Percentiles rank a stretch among this genome's conserved stretches.
Evolutionary conservation across 495 filamentous ascomycete species (phyloP).

Genomic region (Lasiosphaeriaceae sp.): DNA sequence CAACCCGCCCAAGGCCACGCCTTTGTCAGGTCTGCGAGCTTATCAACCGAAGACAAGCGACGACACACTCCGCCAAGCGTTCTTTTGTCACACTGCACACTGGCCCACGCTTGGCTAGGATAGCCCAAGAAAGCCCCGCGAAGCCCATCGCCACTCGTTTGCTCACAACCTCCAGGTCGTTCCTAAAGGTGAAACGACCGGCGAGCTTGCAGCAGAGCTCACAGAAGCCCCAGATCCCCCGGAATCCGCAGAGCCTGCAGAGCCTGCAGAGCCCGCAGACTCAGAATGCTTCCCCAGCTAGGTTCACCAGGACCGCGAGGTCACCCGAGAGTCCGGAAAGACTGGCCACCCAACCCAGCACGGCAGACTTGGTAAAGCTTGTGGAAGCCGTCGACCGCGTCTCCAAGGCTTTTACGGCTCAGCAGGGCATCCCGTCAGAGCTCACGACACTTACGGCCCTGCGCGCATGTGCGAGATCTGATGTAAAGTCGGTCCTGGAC

Average conservation of each 20-base stretch:
- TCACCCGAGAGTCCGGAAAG: background rate
- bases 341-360: background rate
- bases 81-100: slow-evolving; percentile 18
- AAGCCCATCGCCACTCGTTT: slow-evolving; percentile 18
- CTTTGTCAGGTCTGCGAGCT: slow-evolving; percentile 27
- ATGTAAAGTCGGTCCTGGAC: slow-evolving; percentile 13
- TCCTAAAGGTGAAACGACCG: slow-evolving; percentile 19
- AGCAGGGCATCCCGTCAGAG: slow-evolving; percentile 30
- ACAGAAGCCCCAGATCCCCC: slow-evolving; percentile 2
- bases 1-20: slow-evolving; percentile 13
- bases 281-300: slow-evolving; percentile 4
- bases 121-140: slow-evolving; percentile 9
- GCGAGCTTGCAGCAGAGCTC: background rate
- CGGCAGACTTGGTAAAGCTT: slow-evolving; percentile 12
- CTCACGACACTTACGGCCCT: slow-evolving; percentile 28
- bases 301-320: slow-evolving; percentile 12
- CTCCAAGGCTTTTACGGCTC: slow-evolving; percentile 25
- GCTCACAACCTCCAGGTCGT: slow-evolving; percentile 19
- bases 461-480: slow-evolving; percentile 22
- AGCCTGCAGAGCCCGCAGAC: background rate
- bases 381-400: slow-evolving; percentile 26
- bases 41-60: slow-evolving; percentile 13
- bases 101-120: slow-evolving; percentile 14
- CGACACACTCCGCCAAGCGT: slow-evolving; percentile 17
- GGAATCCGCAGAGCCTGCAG: background rate